Evolutionary conservation across 2,329 filamentous ascomycete species (phyloP).

Genomic region (Pseudocercospora fuligena): DNA sequence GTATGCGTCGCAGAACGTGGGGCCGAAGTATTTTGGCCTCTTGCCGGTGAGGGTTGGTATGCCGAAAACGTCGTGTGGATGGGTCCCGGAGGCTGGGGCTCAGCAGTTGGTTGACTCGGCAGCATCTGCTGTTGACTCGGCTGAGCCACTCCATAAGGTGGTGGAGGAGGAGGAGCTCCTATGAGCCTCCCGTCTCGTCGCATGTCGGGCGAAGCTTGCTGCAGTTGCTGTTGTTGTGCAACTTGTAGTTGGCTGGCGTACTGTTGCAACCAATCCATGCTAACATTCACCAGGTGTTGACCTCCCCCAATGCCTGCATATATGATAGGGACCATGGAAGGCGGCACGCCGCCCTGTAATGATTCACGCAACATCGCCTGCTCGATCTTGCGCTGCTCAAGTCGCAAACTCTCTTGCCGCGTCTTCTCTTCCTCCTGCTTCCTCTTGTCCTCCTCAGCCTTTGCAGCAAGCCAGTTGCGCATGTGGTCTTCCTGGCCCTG

Average conservation of each 20-base stretch:
- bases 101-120: slow-evolving; percentile 45
- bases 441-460: slow-evolving; percentile 57
- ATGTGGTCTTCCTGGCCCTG: slow-evolving; percentile 57
- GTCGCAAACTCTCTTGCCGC: slow-evolving; percentile 53
- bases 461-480: slow-evolving; percentile 57
- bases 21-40: slow-evolving; percentile 46
- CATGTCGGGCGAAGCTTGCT: slow-evolving; percentile 47
- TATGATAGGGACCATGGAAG: slow-evolving; percentile 58
- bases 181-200: slow-evolving; percentile 49
- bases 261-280: slow-evolving; percentile 57
- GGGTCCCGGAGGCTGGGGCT: slow-evolving; percentile 35
- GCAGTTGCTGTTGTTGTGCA: slow-evolving; percentile 38
- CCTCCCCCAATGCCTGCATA: slow-evolving; percentile 57
- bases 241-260: slow-evolving; percentile 52
- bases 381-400: slow-evolving; percentile 59
- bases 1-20: slow-evolving; percentile 53
- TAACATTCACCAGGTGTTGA: slow-evolving; percentile 53
- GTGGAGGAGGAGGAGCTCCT: slow-evolving; percentile 40
- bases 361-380: slow-evolving; percentile 59
- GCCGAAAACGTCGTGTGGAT: slow-evolving; percentile 48
- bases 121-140: slow-evolving; percentile 41
- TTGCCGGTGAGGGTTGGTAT: slow-evolving; percentile 37
- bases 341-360: slow-evolving; percentile 57
- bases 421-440: slow-evolving; percentile 61
- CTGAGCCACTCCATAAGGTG: slow-evolving; percentile 30